Conservation (phyloP, 1,139 yeast species). For the Blastobotrys illinoisensis region DNA sequence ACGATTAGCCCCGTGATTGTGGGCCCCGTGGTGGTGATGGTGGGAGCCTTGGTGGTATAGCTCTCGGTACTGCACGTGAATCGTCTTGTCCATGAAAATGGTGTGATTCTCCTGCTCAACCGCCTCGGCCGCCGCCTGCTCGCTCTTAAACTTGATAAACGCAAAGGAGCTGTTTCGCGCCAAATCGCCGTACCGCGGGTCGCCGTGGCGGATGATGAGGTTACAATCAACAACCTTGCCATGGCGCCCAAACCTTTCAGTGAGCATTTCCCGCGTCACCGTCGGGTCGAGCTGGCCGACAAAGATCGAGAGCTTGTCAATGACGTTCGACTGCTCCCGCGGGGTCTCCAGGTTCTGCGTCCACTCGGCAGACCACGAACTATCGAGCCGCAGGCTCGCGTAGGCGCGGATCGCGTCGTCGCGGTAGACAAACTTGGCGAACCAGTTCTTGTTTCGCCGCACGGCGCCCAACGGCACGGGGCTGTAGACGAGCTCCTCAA, state of each 20-base stretch:
- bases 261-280: slow-evolving; percentile 51
- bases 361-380: slow-evolving; percentile 63
- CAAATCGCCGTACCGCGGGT: background rate
- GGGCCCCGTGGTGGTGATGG: background rate
- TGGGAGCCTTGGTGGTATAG: slow-evolving; percentile 21
- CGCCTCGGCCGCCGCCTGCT: slow-evolving; percentile 37
- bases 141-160: slow-evolving; percentile 57
- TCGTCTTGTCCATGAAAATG: slow-evolving; percentile 61
- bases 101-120: slow-evolving; percentile 60
- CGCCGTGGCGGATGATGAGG: slow-evolving; percentile 15
- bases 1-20: background rate
- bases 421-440: slow-evolving; percentile 72
- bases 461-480: slow-evolving; percentile 11
- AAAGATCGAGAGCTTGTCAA: slow-evolving; percentile 69
- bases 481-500: slow-evolving; percentile 51
- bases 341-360: slow-evolving; percentile 57
- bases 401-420: slow-evolving; percentile 89
- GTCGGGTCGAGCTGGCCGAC: slow-evolving; percentile 62
- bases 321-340: slow-evolving; percentile 34
- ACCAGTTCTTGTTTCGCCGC: slow-evolving; percentile 51
- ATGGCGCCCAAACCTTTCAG: slow-evolving; percentile 56
- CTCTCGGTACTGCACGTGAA: slow-evolving; percentile 80
- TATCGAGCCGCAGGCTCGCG: slow-evolving; percentile 36
- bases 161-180: slow-evolving; percentile 56
- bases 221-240: slow-evolving; percentile 50